Evolutionary conservation across 371 early-diverging fungal species (phyloP), one percentile per base, ranked within the genome.

Genomic region (Saksenaea vasiformis): DNA sequence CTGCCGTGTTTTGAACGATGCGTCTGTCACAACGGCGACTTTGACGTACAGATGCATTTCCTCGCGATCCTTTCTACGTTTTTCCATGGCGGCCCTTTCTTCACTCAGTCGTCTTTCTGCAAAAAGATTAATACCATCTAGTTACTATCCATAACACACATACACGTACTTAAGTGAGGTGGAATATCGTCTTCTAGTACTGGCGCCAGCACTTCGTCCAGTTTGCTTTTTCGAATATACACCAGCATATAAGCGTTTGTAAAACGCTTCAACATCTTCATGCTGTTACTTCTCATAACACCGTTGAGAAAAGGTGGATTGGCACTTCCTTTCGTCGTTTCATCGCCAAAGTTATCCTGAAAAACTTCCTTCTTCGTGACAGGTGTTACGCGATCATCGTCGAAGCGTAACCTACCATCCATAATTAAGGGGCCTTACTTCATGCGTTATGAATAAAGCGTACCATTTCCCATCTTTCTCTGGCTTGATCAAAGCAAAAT

Each of bases 201-300:
- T 0, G 89, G 87, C 26, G 81, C 83, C 61, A 96, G 80, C 0
- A 97, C 84, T 28, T 83, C 69, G 35, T 88, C 89, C 55, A 90
- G 67, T 60, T 90, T 82, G 15, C 83, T 68, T 72, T 91, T 87
- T 53, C 94, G 90, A 58, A 98, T 87, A 70, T 98, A 97, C 27
- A 96, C 96, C 74, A 97, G 78, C 96, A 97, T 97, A 83, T 97
- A 97, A 0, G 98, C 98, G 70, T 95, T 97, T 5, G 96, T 95
- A 65, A 90, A 94, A 5, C 92, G 87, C 68, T 88, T 92, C 58
- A 73, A 57, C 47, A 64, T 36, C 11, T 81, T 64, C 26, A 69
- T 57, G 53, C 41, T 70, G 37, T 61, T 67, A 36, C 36, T 67
- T 41, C 55, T 51, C 58, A 44, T 41, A 14, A 56, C 47, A 0